Evolutionary conservation across 176 grass and related monocot species (phyloP).

Genomic region (Oryza nivara): DNA sequence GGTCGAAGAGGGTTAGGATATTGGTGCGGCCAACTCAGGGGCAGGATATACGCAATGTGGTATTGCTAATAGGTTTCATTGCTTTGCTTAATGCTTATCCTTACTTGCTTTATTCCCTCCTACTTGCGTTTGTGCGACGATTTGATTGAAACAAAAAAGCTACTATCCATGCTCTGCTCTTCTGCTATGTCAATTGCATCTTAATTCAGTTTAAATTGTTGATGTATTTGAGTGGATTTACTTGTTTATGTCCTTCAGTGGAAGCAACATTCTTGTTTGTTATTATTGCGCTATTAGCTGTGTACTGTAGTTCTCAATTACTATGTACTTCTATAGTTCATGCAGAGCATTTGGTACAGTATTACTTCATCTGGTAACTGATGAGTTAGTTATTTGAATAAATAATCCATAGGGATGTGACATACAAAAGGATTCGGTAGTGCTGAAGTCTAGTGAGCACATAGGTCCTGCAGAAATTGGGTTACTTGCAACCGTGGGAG

Average conservation of each 20-base stretch:
- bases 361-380: neutral
- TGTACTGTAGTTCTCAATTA: neutral
- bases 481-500: slow-evolving; percentile 77
- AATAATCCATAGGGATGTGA: slow-evolving; percentile 72
- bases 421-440: slow-evolving; percentile 74
- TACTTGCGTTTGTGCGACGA: neutral
- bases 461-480: slow-evolving; percentile 90
- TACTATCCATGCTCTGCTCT: neutral
- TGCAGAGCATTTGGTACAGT: neutral
- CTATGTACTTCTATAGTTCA: neutral
- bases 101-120: neutral
- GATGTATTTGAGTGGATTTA: slow-evolving; percentile 10
- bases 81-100: neutral
- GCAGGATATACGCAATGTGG: slow-evolving; percentile 74
- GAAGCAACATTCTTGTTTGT: neutral
- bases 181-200: neutral
- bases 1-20: slow-evolving; percentile 70
- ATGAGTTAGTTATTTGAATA: neutral
- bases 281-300: neutral
- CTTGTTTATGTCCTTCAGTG: neutral
- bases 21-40: slow-evolving; percentile 47
- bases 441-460: slow-evolving; percentile 67
- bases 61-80: slow-evolving; percentile 24
- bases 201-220: neutral
- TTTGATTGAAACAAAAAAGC: neutral